Evolutionary conservation across 305 asterid species (phyloP).

Genomic region (Caryopteris hybrid): DNA sequence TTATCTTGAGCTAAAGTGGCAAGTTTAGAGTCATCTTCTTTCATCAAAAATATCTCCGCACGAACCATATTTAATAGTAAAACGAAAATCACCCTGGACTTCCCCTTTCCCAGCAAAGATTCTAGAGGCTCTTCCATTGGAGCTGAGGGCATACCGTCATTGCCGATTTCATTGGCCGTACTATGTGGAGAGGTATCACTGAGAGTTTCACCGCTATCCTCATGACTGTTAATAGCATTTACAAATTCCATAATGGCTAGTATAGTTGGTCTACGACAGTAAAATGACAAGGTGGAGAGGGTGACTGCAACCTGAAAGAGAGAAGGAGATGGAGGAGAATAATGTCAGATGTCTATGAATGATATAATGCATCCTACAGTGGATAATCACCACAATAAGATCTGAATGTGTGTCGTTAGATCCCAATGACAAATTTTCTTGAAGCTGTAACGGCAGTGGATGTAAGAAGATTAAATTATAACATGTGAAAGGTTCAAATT

Average conservation of each 20-base stretch:
- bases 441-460: not conserved
- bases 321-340: not conserved
- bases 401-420: not conserved
- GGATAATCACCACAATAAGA: slow-evolving; percentile 10
- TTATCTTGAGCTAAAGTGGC: slow-evolving; percentile 87
- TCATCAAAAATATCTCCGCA: slow-evolving; percentile 92
- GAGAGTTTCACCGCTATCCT: slow-evolving; percentile 41
- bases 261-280: slow-evolving; percentile 87
- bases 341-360: not conserved
- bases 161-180: slow-evolving; percentile 30
- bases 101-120: slow-evolving; percentile 86
- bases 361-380: not conserved
- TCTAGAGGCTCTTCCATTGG: slow-evolving; percentile 68
- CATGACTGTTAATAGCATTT: slow-evolving; percentile 54
- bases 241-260: slow-evolving; percentile 79
- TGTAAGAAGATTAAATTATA: not conserved
- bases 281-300: slow-evolving; percentile 90
- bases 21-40: slow-evolving; percentile 75
- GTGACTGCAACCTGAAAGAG: slow-evolving; percentile 77
- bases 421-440: not conserved
- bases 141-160: slow-evolving; percentile 41
- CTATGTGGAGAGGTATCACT: slow-evolving; percentile 47
- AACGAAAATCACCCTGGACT: slow-evolving; percentile 76
- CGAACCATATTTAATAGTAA: slow-evolving; percentile 82
- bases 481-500: not conserved